Evolutionary conservation across 495 filamentous ascomycete genomes (phyloP).

Genomic region (Aspergillus sclerotiicarbonarius): DNA sequence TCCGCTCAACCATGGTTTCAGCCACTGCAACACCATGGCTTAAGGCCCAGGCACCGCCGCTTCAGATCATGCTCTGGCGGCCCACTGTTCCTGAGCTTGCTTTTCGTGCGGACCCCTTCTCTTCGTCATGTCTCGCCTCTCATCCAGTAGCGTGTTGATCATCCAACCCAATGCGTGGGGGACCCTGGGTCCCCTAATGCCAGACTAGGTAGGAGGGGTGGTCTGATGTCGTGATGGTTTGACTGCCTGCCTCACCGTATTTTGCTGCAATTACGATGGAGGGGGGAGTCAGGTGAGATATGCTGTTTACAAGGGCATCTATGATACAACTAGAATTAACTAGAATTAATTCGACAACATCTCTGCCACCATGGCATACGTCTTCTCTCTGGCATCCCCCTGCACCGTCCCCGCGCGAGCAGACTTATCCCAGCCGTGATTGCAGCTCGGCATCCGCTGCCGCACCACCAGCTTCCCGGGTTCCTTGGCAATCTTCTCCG

Average conservation of each 20-base stretch:
- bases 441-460: conserved; percentile 39
- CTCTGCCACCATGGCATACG: conserved; percentile 35
- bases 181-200: neutral
- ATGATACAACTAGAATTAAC: neutral
- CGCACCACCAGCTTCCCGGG: conserved; percentile 37
- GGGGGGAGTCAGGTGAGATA: no score
- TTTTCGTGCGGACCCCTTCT: neutral
- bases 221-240: neutral
- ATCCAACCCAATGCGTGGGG: neutral
- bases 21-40: conserved; percentile 21
- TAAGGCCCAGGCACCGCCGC: conserved; percentile 22
- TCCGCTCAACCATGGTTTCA: conserved; percentile 20
- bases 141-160: conserved; percentile 4
- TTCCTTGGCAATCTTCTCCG: conserved; percentile 26
- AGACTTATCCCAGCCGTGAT: conserved; percentile 42
- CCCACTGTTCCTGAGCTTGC: conserved; percentile 12
- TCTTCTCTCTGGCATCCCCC: conserved; percentile 33
- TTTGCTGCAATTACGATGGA: no score
- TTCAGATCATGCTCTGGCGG: conserved; percentile 1
- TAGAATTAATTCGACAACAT: conserved; percentile 27
- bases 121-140: neutral
- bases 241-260: neutral
- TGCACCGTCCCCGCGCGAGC: conserved; percentile 24
- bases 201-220: neutral
- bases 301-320: neutral